These are phyloP conservation scores for Wickerhamiella galacta DNA, from an alignment of 805 yeast genomes.

Conservation along the genomic window DNA sequence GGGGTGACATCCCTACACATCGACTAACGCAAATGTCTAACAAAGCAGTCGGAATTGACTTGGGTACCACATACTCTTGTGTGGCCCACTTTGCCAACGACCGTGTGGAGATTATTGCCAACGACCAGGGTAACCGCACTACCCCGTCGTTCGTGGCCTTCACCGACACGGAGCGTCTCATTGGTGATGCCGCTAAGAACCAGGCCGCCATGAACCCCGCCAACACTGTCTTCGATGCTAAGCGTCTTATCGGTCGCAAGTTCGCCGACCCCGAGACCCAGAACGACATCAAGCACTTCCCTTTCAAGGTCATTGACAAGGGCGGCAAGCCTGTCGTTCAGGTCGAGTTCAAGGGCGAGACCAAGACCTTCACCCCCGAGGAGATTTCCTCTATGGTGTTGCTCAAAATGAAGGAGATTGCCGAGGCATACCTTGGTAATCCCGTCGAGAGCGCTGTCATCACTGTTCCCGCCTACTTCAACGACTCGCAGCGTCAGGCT, in stretches of 20 bases:
- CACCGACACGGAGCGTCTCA: constrained; percentile 86
- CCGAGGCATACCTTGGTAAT: constrained; percentile 77
- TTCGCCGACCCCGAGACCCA: constrained; percentile 65
- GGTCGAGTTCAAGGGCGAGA: constrained; percentile 80
- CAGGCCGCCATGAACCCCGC: constrained; percentile 94
- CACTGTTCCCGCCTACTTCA: constrained; percentile 94
- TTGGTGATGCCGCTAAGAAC: constrained; percentile 97
- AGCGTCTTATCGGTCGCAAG: constrained; percentile 81
- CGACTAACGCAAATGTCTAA: constrained; percentile 3
- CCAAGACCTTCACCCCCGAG: constrained; percentile 78
- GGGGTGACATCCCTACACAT: background rate
- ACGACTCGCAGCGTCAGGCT: constrained; percentile 96
- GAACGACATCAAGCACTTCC: constrained; percentile 73
- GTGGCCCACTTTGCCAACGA: constrained; percentile 79
- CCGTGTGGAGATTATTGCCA: constrained; percentile 88
- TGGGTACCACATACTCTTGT: constrained; percentile 93
- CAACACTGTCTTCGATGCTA: constrained; percentile 90
- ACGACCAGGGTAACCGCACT: constrained; percentile 97
- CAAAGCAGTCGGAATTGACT: constrained; percentile 9
- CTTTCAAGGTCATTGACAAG: constrained; percentile 62
- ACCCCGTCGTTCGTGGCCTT: constrained; percentile 95
- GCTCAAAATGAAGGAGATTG: constrained; percentile 83
- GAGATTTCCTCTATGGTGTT: constrained; percentile 89
- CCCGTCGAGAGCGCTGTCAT: constrained; percentile 82
- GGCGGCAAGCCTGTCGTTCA: constrained; percentile 75